A percentile compares a stretch with the other conserved stretches of the same genome.
These are phyloP conservation scores for Filobasidium wieringae DNA, from an alignment of 768 basidiomycete species.

Conservation along the genomic window DNA sequence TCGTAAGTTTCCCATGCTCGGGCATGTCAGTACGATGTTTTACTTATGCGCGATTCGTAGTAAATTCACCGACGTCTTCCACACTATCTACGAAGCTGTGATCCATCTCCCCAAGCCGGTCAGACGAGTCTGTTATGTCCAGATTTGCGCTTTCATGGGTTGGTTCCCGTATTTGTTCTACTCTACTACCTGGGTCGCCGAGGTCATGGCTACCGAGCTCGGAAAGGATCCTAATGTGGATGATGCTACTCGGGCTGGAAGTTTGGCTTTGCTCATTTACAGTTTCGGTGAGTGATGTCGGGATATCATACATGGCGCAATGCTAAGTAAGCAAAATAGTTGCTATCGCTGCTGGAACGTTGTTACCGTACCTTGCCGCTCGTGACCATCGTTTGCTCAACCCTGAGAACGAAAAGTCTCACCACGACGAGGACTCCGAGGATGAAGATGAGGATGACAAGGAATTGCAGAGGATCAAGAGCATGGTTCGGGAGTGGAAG, in stretches of 20 bases:
- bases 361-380: constrained; percentile 67
- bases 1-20: constrained; percentile 21
- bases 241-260: constrained; percentile 69
- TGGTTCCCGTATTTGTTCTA: constrained; percentile 93
- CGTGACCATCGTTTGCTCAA: constrained; percentile 70
- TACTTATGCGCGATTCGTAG: constrained; percentile 35
- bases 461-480: constrained; percentile 57
- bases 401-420: constrained; percentile 43
- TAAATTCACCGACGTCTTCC: constrained; percentile 57
- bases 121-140: constrained; percentile 79
- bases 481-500: constrained; percentile 67
- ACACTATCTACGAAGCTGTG: constrained; percentile 64
- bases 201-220: constrained; percentile 76
- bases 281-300: constrained; percentile 66
- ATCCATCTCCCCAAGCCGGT: constrained; percentile 69
- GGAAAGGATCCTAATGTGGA: constrained; percentile 66
- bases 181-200: constrained; percentile 86
- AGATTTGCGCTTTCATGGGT: constrained; percentile 92
- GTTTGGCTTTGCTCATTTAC: constrained; percentile 78
- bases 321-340: too few species aligned
- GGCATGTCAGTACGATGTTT: background rate
- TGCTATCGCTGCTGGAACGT: constrained; percentile 66
- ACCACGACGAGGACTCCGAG: constrained; percentile 50
- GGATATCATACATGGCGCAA: too few species aligned
- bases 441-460: constrained; percentile 62